Percentiles rank a stretch among this genome's conserved stretches.
These are phyloP conservation scores for Fragaria iinumae DNA, from an alignment of 306 rosid species.

Conservation along the genomic window DNA sequence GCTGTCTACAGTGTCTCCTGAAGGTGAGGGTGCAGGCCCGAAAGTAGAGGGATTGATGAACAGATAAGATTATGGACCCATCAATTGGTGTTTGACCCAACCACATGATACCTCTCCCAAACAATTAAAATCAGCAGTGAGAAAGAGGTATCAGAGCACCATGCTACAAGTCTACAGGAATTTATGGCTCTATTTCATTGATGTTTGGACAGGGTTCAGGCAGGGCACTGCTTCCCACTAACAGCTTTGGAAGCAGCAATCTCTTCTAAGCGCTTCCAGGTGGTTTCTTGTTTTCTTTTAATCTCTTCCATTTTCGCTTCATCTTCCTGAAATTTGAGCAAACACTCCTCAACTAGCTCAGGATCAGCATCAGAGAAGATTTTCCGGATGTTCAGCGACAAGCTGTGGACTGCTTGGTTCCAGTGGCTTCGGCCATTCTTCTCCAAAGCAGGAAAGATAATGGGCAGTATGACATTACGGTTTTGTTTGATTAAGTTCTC, in stretches of 20 bases:
- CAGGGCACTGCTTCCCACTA: slow-evolving; percentile 32
- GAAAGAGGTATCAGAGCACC: slow-evolving; percentile 8
- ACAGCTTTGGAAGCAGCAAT: slow-evolving; percentile 51
- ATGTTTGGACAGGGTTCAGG: slow-evolving; percentile 16
- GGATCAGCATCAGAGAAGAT: slow-evolving; percentile 59
- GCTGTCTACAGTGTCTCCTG: slow-evolving; percentile 12
- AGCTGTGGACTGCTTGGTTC: slow-evolving; percentile 66
- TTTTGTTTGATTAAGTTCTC: slow-evolving; percentile 60
- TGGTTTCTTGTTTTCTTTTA: slow-evolving; percentile 42
- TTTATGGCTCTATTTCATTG: slow-evolving; percentile 11
- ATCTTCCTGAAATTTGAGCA: slow-evolving; percentile 52
- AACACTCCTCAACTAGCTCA: slow-evolving; percentile 57
- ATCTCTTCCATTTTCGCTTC: slow-evolving; percentile 43
- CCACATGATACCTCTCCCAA: slow-evolving; percentile 16
- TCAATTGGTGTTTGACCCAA: slow-evolving; percentile 18
- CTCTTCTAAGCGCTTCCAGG: slow-evolving; percentile 61
- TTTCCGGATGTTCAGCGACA: slow-evolving; percentile 56
- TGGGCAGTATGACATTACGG: slow-evolving; percentile 54
- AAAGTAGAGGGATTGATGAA: slow-evolving; percentile 11
- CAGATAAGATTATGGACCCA: slow-evolving; percentile 11
- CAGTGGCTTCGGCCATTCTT: slow-evolving; percentile 57
- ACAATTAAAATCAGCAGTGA: slow-evolving; percentile 9
- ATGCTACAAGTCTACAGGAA: slow-evolving; percentile 9
- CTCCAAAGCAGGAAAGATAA: slow-evolving; percentile 74
- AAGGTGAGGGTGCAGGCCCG: slow-evolving; percentile 8